These are phyloP conservation scores for Balakata baccata DNA, from an alignment of 345 rosid species.

Conservation along the genomic window DNA sequence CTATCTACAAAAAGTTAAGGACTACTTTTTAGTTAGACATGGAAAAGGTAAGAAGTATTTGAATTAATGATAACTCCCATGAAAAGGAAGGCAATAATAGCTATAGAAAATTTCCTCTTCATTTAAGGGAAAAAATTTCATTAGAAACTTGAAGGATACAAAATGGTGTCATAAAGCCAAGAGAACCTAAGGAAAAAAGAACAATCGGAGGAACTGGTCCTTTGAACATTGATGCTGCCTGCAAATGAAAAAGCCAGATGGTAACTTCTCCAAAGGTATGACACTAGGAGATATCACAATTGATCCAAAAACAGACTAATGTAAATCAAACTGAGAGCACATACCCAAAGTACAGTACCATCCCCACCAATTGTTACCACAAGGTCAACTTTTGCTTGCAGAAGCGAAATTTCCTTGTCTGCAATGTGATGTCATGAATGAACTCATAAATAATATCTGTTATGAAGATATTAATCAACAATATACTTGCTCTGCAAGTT, in stretches of 20 bases:
- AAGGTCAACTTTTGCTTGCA: conserved; percentile 87
- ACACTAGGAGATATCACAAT: conserved; percentile 1
- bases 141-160: conserved; percentile 58
- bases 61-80: neutral
- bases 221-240: conserved; percentile 98
- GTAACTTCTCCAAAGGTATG: conserved; percentile 12
- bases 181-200: conserved; percentile 91
- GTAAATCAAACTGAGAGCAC: conserved; percentile 1
- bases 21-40: conserved; percentile 8
- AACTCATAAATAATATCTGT: conserved; percentile 1
- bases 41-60: neutral
- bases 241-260: conserved; percentile 28
- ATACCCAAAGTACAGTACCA: conserved; percentile 99
- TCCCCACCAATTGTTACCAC: conserved; percentile 99
- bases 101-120: neutral
- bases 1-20: conserved; percentile 64
- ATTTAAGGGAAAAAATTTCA: conserved; percentile 1
- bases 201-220: conserved; percentile 98
- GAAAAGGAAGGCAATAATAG: conserved; percentile 3
- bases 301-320: neutral
- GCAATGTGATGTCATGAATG: conserved; percentile 26
- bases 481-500: too few relatives aligned
- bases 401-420: conserved; percentile 66
- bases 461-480: too few relatives aligned
- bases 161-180: conserved; percentile 99